Conservation (phyloP, 1,284 basidiomycete genomes). For the Tetrapyrgos nigripes region DNA sequence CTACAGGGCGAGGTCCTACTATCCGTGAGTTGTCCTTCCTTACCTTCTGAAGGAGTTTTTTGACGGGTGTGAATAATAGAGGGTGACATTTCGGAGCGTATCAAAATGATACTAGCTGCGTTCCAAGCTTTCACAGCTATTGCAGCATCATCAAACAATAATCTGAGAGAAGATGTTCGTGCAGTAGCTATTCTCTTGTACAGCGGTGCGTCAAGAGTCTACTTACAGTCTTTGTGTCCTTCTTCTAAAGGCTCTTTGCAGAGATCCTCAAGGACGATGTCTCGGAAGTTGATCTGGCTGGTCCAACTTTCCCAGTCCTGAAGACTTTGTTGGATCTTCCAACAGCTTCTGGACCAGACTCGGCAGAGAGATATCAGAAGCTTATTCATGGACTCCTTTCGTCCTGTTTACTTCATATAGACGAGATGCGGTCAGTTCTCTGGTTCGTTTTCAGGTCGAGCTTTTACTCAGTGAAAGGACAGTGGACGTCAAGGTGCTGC, state of each 20-base stretch:
- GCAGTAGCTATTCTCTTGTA: slow-evolving; percentile 86
- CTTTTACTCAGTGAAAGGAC: background rate
- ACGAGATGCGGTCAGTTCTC: slow-evolving; percentile 84
- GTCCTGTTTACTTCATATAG: slow-evolving; percentile 84
- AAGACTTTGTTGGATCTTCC: slow-evolving; percentile 76
- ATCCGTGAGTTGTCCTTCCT: slow-evolving; percentile 55
- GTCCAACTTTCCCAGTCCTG: slow-evolving; percentile 79
- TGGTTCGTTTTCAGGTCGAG: background rate
- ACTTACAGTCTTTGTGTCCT: background rate
- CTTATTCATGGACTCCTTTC: slow-evolving; percentile 89
- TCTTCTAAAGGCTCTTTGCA: slow-evolving; percentile 29
- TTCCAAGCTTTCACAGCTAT: slow-evolving; percentile 74
- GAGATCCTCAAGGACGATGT: slow-evolving; percentile 88
- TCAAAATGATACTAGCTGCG: slow-evolving; percentile 70
- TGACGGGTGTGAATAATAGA: slow-evolving; percentile 32
- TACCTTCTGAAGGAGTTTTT: background rate
- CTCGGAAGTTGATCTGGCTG: slow-evolving; percentile 78
- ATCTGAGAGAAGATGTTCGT: slow-evolving; percentile 75
- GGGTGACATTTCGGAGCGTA: slow-evolving; percentile 56
- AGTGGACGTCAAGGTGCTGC: slow-evolving; percentile 83
- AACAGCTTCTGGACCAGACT: slow-evolving; percentile 33
- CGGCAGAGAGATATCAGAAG: slow-evolving; percentile 35
- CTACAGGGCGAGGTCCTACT: slow-evolving; percentile 57
- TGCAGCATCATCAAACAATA: slow-evolving; percentile 62
- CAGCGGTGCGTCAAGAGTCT: slow-evolving; percentile 55